phyloP scores from a whole-genome alignment of 306 rosid species.

The Potentilla sterilis region DNA sequence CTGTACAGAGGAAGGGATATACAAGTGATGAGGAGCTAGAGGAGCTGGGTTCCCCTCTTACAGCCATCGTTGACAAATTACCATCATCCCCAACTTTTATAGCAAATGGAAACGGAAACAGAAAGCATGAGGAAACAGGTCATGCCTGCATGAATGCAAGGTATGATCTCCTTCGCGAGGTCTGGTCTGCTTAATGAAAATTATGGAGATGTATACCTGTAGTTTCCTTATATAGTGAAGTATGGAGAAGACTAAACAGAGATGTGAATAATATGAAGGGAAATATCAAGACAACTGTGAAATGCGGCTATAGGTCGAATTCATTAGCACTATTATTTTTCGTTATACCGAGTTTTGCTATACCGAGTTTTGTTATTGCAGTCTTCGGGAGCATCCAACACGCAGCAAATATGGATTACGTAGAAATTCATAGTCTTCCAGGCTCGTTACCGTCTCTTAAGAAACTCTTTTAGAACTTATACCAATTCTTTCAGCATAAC shows the following conservation, averaged over 20 bases:
- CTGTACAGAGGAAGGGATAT: slow-evolving; percentile 75
- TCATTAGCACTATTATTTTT: not conserved
- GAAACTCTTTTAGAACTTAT: no score
- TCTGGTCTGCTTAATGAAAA: slow-evolving; percentile 60
- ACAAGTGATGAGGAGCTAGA: slow-evolving; percentile 95
- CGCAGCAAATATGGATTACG: no score
- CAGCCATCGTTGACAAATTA: slow-evolving; percentile 58
- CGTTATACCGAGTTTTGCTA: no score
- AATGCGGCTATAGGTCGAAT: not conserved
- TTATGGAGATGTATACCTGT: slow-evolving; percentile 9
- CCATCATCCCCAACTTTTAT: slow-evolving; percentile 40
- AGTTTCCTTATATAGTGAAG: slow-evolving; percentile 13
- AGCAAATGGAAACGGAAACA: slow-evolving; percentile 47
- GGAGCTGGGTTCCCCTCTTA: slow-evolving; percentile 77
- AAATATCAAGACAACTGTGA: not conserved
- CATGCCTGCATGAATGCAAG: slow-evolving; percentile 47
- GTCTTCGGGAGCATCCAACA: no score
- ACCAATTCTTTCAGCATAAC: no score
- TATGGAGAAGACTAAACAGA: slow-evolving; percentile 10
- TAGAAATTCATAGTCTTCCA: no score
- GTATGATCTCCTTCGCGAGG: slow-evolving; percentile 90
- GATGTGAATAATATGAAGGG: slow-evolving; percentile 19
- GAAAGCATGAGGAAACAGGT: slow-evolving; percentile 34
- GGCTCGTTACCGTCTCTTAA: no score
- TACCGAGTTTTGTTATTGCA: no score